A percentile compares a stretch with the other conserved stretches of the same genome.
Conservation (phyloP, 139 green algal species). For the Pseudopediastrum boryanum region DNA sequence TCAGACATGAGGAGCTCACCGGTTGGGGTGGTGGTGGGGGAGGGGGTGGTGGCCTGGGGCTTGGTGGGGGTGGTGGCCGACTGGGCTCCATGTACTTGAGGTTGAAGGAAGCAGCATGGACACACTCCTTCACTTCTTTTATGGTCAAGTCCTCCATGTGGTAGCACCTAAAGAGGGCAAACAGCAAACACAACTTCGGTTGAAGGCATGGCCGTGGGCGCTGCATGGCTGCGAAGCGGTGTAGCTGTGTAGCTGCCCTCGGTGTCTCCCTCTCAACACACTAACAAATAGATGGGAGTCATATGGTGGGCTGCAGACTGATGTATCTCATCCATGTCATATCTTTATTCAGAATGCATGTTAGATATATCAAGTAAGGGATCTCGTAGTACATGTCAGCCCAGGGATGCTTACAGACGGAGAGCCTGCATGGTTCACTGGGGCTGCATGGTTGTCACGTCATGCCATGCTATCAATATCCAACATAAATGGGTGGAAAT, state of each 20-base stretch:
- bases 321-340: not conserved
- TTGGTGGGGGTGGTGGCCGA: no score
- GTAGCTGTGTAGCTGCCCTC: not conserved
- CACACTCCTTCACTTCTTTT: slow-evolving; percentile 39
- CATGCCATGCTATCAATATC: no score
- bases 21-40: not conserved
- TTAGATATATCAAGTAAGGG: no score
- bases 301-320: not conserved
- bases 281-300: not conserved
- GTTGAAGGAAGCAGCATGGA: slow-evolving; percentile 1
- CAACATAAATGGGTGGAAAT: no score
- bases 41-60: no score
- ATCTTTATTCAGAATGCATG: no score
- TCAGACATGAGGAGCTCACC: no score
- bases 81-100: slow-evolving; percentile 13
- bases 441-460: no score
- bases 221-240: not conserved
- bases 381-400: no score
- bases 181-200: not conserved
- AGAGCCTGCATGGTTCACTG: no score
- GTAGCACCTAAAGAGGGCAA: slow-evolving; percentile 26
- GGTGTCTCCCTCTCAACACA: not conserved
- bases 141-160: slow-evolving; percentile 12
- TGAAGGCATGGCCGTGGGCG: not conserved
- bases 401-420: no score